A percentile compares a stretch with the other conserved stretches of the same genome.
These are phyloP conservation scores for Medicago lupulina DNA, from an alignment of 306 rosid species.

Conservation along the genomic window DNA sequence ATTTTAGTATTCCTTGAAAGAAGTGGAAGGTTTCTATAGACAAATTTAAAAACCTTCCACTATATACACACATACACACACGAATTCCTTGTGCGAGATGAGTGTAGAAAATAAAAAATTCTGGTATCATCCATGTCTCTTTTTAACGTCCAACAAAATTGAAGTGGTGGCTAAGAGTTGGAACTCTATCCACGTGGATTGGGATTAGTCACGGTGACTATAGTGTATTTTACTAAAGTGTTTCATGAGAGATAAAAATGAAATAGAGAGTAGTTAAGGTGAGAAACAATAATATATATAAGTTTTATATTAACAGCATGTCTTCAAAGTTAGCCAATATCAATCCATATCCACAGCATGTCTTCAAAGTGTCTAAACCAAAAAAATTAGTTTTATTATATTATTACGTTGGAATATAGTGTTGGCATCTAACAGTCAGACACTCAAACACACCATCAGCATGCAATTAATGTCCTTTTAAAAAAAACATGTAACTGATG, in stretches of 20 bases:
- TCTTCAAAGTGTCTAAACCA: neutral
- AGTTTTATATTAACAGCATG: too few relatives aligned
- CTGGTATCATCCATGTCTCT: neutral
- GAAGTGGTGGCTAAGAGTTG: neutral
- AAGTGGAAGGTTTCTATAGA: neutral
- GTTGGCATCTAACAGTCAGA: neutral
- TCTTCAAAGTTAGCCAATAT: too few relatives aligned
- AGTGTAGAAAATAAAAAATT: neutral
- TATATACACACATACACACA: neutral
- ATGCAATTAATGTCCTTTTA: neutral
- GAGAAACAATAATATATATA: too few relatives aligned
- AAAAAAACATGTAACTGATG: neutral
- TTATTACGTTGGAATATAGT: neutral
- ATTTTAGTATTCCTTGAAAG: neutral
- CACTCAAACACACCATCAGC: neutral
- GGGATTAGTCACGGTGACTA: too few relatives aligned
- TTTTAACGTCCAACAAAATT: neutral
- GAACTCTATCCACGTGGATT: neutral
- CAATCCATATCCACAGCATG: too few relatives aligned
- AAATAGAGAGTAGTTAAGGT: too few relatives aligned
- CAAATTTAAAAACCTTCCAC: neutral
- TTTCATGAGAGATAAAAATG: too few relatives aligned
- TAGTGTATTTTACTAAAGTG: too few relatives aligned
- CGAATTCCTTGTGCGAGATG: neutral
- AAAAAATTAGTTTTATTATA: too few relatives aligned